Evolutionary conservation across 2,329 filamentous ascomycete species (phyloP), one percentile per base, ranked within the genome.

Genomic region (Tolypocladium capitatum): DNA sequence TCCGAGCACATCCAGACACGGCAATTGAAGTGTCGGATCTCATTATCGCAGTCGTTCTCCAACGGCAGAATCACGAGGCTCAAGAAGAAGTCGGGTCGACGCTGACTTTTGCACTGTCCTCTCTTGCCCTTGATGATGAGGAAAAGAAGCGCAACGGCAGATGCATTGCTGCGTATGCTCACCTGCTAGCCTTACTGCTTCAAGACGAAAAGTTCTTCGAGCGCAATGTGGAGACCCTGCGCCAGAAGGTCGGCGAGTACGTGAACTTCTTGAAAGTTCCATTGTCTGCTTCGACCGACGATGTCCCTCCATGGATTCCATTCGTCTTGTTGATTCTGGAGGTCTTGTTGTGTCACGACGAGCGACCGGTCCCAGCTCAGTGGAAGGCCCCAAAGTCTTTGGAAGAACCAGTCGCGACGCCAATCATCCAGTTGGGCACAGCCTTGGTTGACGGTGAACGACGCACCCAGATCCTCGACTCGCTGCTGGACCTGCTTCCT

Each of bases 1-100:
- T 98, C 46, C 85, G 91, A 61, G 83, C 84, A 34, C 90, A 97
- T 56, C 83, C 90, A 14, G 82, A 86, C 55, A 81, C 91, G 11
- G 94, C 92, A 0, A 92, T 96, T 56, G 91, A 97, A 59, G 73
- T 98, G 43, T 80, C 89, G 0, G 90, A 96, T 57, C 73, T 98
- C 20, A 90, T 98, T 47, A 78, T 78, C 34, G 81, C 83, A 4
- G 83, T 88, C 24, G 78, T 83, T 68, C 55, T 76, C 60, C 59
- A 81, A 76, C 61, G 78, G 64, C 53, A 75, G 64, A 55, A 75
- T 64, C 58, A 76, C 65, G 71, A 75, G 48, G 60, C 74, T 59
- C 66, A 83, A 36, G 78, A 80, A 51, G 86, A 92, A 48, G 84
- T 94, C 55, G 89, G 86, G 16, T 79, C 83, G 45, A 94, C 89